Conservation (phyloP, 495 filamentous ascomycete species). For the Margaritispora aquatica region DNA sequence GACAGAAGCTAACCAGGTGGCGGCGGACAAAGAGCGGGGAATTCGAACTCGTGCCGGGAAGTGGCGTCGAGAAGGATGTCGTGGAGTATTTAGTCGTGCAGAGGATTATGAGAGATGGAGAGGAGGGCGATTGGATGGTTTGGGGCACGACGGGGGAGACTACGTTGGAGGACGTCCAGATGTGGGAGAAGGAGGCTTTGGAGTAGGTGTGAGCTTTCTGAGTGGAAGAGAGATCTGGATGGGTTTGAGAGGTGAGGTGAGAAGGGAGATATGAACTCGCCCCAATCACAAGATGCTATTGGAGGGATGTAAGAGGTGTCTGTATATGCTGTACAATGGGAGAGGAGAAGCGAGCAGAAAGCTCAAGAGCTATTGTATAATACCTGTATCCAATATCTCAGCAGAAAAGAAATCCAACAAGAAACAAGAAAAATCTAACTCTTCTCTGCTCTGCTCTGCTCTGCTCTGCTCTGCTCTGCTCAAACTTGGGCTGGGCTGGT, state of each 20-base stretch:
- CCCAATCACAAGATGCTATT: too few species aligned
- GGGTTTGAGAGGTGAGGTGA: not conserved
- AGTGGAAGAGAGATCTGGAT: too few species aligned
- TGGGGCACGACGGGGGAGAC: conserved; percentile 66
- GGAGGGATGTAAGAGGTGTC: too few species aligned
- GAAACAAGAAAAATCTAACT: not conserved
- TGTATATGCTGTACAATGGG: not conserved
- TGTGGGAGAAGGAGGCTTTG: conserved; percentile 8
- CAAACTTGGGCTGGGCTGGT: too few species aligned
- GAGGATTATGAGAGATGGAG: conserved; percentile 43
- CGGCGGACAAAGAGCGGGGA: conserved; percentile 21
- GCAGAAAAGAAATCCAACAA: not conserved
- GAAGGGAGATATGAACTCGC: too few species aligned
- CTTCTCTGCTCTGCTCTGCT: not conserved
- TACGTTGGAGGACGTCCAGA: conserved; percentile 40
- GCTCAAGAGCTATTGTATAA: not conserved
- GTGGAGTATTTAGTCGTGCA: conserved; percentile 78
- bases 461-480: too few species aligned
- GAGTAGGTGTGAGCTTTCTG: not conserved
- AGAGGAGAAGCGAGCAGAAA: not conserved
- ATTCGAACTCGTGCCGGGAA: conserved; percentile 35
- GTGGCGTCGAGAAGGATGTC: conserved; percentile 54
- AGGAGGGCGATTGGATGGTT: conserved; percentile 61
- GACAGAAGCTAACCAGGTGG: conserved; percentile 50
- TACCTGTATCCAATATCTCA: not conserved